A percentile compares a stretch with the other conserved stretches of the same genome.
Conservation (phyloP, 306 rosid species). For the Ormosia emarginata region DNA sequence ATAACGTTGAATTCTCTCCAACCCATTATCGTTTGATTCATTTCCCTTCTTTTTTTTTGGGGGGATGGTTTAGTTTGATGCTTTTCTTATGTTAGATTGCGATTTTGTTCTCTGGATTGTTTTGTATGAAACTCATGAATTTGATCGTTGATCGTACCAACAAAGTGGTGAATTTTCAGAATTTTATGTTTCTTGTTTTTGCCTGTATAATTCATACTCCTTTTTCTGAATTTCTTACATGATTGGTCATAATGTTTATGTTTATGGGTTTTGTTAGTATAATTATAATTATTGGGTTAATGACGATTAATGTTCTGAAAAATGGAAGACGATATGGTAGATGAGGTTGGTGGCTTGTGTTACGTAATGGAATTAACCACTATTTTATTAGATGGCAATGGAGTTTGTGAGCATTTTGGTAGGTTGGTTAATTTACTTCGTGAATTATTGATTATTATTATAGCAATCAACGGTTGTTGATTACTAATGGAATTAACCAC, state of each 20-base stretch:
- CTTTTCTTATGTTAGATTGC: background rate
- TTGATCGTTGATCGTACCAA: background rate
- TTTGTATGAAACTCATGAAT: background rate
- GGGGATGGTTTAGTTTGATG: background rate
- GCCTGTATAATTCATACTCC: background rate
- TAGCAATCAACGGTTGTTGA: background rate
- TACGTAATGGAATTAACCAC: conserved; percentile 30
- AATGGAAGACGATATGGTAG: conserved; percentile 15
- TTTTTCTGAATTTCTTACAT: background rate
- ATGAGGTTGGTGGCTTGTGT: conserved; percentile 38
- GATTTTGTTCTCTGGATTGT: background rate
- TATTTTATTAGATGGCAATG: background rate
- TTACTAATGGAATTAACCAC: background rate
- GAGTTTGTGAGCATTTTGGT: background rate
- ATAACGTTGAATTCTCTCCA: conserved; percentile 19
- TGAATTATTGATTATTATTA: background rate
- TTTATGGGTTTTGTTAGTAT: background rate
- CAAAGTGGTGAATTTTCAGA: background rate
- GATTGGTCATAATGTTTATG: background rate
- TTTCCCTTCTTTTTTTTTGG: background rate
- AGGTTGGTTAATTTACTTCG: background rate
- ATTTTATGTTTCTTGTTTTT: background rate
- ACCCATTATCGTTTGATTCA: background rate
- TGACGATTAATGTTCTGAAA: background rate
- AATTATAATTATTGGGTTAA: background rate